Percentiles rank a stretch among this genome's conserved stretches.
phyloP scores from a whole-genome alignment of 2,329 filamentous ascomycete genomes.

The Chaetomiaceae sp. region DNA sequence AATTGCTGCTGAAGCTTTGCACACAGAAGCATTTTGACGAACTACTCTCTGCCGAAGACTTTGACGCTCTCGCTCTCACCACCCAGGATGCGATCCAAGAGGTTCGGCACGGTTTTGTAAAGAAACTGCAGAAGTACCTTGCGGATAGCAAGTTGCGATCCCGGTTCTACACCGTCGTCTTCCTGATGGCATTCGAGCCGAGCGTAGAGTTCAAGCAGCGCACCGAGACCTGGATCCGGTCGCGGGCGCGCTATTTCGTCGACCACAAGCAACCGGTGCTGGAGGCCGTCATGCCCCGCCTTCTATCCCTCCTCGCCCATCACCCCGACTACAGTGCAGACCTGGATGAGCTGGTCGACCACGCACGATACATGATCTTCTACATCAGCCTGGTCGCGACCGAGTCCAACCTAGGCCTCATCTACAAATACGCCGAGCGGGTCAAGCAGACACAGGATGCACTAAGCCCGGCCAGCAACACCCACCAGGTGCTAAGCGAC shows the following conservation, averaged over 20 bases:
- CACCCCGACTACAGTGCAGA: constrained; percentile 80
- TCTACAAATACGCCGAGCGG: constrained; percentile 87
- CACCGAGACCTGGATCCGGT: constrained; percentile 84
- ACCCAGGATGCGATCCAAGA: constrained; percentile 71
- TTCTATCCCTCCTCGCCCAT: constrained; percentile 85
- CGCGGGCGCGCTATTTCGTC: constrained; percentile 64
- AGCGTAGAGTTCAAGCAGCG: constrained; percentile 65
- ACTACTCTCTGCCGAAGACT: constrained; percentile 65
- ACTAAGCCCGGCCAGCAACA: constrained; percentile 65
- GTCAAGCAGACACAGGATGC: constrained; percentile 87
- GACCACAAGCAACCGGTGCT: constrained; percentile 61
- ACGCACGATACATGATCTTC: constrained; percentile 84
- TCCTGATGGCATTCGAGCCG: constrained; percentile 89
- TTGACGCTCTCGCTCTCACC: constrained; percentile 76
- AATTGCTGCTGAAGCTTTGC: constrained; percentile 79
- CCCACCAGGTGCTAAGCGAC: constrained; percentile 83
- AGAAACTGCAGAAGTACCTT: constrained; percentile 86
- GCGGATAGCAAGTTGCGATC: constrained; percentile 64
- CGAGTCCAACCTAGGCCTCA: constrained; percentile 80
- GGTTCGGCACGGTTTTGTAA: constrained; percentile 75
- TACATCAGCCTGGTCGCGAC: constrained; percentile 80
- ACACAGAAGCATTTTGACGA: constrained; percentile 71
- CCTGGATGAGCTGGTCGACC: constrained; percentile 68
- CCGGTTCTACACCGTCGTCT: constrained; percentile 85
- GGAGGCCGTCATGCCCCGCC: constrained; percentile 74